phyloP scores from a whole-genome alignment of 2,329 filamentous ascomycete genomes.

The Aspergillus thermomutatus region DNA sequence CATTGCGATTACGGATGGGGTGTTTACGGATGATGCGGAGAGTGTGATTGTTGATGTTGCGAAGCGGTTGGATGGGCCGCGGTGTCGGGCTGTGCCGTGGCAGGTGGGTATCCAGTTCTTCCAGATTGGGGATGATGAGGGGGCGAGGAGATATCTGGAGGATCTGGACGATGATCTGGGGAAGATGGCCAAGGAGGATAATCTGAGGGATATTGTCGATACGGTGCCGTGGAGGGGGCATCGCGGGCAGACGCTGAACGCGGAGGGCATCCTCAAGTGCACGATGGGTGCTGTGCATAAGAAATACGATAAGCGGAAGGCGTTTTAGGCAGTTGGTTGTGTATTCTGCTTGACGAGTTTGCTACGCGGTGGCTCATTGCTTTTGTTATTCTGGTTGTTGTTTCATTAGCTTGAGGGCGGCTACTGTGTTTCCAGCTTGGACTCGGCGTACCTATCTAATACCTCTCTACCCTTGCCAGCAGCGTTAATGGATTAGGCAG shows the following conservation, averaged over 20 bases:
- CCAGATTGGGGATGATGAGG: slow-evolving; percentile 74
- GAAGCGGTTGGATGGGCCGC: slow-evolving; percentile 53
- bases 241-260: slow-evolving; percentile 55
- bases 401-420: not conserved
- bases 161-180: slow-evolving; percentile 71
- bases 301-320: slow-evolving; percentile 53
- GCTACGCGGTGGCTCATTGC: slow-evolving; percentile 4
- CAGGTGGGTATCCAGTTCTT: slow-evolving; percentile 96
- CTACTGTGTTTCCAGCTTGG: not conserved
- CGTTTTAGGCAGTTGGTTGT: slow-evolving; percentile 7
- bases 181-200: slow-evolving; percentile 44
- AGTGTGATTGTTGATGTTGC: slow-evolving; percentile 65
- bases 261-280: slow-evolving; percentile 72
- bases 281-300: slow-evolving; percentile 75
- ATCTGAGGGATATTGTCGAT: slow-evolving; percentile 82
- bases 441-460: not conserved
- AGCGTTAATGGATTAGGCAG: not conserved
- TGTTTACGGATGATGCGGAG: slow-evolving; percentile 74
- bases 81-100: slow-evolving; percentile 62
- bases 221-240: slow-evolving; percentile 69
- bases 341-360: slow-evolving; percentile 6
- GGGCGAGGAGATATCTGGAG: slow-evolving; percentile 62
- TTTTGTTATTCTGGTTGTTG: not conserved
- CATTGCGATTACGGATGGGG: slow-evolving; percentile 90
- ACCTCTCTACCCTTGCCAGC: not conserved